Base-by-base conservation (phyloP, 768 basidiomycete genomes). In the Lepiota venenata region DNA sequence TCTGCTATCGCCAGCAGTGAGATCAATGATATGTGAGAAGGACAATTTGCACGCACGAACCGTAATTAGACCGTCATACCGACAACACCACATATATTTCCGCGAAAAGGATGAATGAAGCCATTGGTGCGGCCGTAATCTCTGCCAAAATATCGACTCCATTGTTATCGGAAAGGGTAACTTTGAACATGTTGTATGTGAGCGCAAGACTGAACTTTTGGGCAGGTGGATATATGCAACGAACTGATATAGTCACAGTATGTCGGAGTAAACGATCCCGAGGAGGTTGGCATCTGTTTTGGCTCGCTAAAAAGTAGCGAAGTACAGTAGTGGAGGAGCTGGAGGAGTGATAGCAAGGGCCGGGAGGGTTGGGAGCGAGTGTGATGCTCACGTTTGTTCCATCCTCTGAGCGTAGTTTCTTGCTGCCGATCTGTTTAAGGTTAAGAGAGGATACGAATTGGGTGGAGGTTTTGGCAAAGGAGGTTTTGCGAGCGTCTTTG, bases 21-120 rank as follows among this genome's bases (percentile, higher is more conserved):
- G 1, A 4, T 22, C 4, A 22, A 7, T 2, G 29, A 25, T 5
- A 25, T 5, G 25, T 15, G n/a, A 32, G n/a, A 6, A 12, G 4
- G 9, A 46, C 5, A n/a, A 16, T 5, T 25, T 25, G 25, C 25
- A 1, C 9, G 11, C 18, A 53, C 52, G 38, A 15, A 16, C 36
- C 27, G 7, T 53, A 53, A 37, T 53, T 43, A 12, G 44, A 46
- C 21, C 46, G 44, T 43, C 52, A 53, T 3, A 53, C 38, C 12
- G 36, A 39, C 36, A 46, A 9, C 12, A 53, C 43, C 20, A 53
- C 52, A 46, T 38, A 53, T 14, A 39, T 52, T 22, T 36, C 44
- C 29, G 51, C 44, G 43, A 38, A 53, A 53, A n/a, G 52, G 40
- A n/a, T 53, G 52, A 15, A 53, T 14, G 47, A 53, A 36, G 44